Conservation (phyloP, 2,329 filamentous ascomycete species). For the Corniculantispora saksenae region DNA sequence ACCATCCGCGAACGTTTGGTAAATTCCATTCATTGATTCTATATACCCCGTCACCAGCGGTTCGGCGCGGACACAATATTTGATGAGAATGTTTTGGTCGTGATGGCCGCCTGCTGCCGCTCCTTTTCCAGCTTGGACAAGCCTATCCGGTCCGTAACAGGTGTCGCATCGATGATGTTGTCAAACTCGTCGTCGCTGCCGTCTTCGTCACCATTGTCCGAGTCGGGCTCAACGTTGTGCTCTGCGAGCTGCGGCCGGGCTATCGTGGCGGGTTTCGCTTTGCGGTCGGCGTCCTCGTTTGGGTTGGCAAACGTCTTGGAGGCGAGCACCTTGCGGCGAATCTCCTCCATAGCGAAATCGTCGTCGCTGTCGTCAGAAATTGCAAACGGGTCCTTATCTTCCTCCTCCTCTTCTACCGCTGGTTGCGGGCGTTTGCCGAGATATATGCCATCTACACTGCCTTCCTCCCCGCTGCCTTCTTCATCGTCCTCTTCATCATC, state of each 20-base stretch:
- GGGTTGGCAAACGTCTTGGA: constrained; percentile 77
- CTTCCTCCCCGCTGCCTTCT: constrained; percentile 46
- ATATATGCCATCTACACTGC: constrained; percentile 59
- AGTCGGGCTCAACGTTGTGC: constrained; percentile 71
- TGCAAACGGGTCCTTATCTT: constrained; percentile 67
- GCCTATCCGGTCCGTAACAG: constrained; percentile 83
- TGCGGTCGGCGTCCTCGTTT: constrained; percentile 35
- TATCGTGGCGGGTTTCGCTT: constrained; percentile 66
- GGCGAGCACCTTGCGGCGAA: constrained; percentile 83
- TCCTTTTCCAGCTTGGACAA: constrained; percentile 58
- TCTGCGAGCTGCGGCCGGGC: constrained; percentile 55
- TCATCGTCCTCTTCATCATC: constrained; percentile 55
- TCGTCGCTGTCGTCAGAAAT: constrained; percentile 82
- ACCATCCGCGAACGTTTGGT: too few species aligned
- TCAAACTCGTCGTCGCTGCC: constrained; percentile 82
- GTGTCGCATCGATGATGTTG: constrained; percentile 87
- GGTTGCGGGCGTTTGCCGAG: constrained; percentile 54
- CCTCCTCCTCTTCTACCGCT: constrained; percentile 38
- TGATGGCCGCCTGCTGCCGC: constrained; percentile 47
- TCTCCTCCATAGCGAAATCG: constrained; percentile 84
- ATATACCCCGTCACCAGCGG: constrained; percentile 18
- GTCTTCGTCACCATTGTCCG: constrained; percentile 59
- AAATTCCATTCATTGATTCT: background rate
- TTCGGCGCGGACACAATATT: constrained; percentile 51
- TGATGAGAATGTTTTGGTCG: constrained; percentile 54